Conservation (phyloP, 306 rosid species). For the Cucumis melo region DNA sequence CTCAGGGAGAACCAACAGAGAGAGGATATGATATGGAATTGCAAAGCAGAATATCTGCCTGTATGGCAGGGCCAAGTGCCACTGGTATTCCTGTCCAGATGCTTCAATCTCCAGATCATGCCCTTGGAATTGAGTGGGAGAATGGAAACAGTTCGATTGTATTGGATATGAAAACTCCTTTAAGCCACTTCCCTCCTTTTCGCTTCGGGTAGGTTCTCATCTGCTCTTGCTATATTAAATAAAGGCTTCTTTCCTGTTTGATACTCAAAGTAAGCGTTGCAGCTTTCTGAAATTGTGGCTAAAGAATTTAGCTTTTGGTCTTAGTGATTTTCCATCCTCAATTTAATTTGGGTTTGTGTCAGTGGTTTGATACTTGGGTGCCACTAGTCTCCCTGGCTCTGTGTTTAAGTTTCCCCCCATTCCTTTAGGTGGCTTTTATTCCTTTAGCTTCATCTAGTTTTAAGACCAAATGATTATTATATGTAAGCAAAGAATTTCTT, state of each 20-base stretch:
- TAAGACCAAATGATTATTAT: background rate
- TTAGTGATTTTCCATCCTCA: background rate
- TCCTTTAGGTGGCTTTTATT: background rate
- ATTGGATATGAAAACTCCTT: constrained; percentile 91
- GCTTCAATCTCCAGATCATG: constrained; percentile 65
- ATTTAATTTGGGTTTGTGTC: background rate
- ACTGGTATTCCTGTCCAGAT: constrained; percentile 68
- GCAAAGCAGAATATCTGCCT: constrained; percentile 51
- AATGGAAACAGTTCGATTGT: constrained; percentile 55
- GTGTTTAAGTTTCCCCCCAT: background rate
- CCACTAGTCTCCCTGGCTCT: background rate
- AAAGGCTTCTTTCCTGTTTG: background rate
- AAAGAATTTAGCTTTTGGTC: background rate
- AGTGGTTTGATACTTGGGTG: background rate
- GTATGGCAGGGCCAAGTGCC: constrained; percentile 55
- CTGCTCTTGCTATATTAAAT: constrained; percentile 14
- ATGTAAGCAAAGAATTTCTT: background rate
- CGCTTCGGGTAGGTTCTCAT: constrained; percentile 75
- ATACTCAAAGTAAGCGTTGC: background rate
- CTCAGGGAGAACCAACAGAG: constrained; percentile 52
- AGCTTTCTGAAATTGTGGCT: background rate
- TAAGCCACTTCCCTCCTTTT: constrained; percentile 93
- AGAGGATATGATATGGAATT: constrained; percentile 65
- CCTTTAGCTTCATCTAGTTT: background rate
- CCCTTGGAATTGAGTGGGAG: constrained; percentile 80